phyloP scores from a whole-genome alignment of 129 eudicot species.

The Silybum marianum region DNA sequence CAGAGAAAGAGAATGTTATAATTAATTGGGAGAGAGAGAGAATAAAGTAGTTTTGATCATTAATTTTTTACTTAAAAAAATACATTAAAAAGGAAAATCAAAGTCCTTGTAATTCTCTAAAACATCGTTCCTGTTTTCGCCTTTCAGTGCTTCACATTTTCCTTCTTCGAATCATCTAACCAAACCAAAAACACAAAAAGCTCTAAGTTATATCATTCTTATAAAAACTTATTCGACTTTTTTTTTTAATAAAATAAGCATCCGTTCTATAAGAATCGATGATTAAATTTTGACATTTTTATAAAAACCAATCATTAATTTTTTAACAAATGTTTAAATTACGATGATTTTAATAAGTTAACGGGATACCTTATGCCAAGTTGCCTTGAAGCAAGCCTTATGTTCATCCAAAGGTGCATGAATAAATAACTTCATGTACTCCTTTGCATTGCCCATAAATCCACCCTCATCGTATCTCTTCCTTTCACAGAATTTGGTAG shows the following conservation, averaged over 20 bases:
- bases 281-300: not conserved
- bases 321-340: not conserved
- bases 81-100: too few relatives aligned
- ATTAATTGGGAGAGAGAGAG: too few relatives aligned
- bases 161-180: conserved; percentile 14
- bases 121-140: not conserved
- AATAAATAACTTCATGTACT: conserved; percentile 19
- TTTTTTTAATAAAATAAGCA: not conserved
- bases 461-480: conserved; percentile 21
- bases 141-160: conserved; percentile 11
- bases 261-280: not conserved
- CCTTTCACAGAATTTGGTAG: conserved; percentile 21
- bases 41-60: too few relatives aligned
- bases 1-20: too few relatives aligned
- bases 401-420: conserved; percentile 35
- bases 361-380: conserved; percentile 25
- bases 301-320: not conserved
- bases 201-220: not conserved
- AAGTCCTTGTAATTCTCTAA: not conserved
- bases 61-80: too few relatives aligned
- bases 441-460: conserved; percentile 22
- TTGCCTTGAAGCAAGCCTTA: conserved; percentile 35
- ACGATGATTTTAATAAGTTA: not conserved
- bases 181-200: not conserved
- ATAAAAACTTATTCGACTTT: not conserved